Percentiles rank a stretch among this genome's conserved stretches.
Evolutionary conservation across 2,329 filamentous ascomycete genomes (phyloP).

Genomic region (Fonsecaea erecta): DNA sequence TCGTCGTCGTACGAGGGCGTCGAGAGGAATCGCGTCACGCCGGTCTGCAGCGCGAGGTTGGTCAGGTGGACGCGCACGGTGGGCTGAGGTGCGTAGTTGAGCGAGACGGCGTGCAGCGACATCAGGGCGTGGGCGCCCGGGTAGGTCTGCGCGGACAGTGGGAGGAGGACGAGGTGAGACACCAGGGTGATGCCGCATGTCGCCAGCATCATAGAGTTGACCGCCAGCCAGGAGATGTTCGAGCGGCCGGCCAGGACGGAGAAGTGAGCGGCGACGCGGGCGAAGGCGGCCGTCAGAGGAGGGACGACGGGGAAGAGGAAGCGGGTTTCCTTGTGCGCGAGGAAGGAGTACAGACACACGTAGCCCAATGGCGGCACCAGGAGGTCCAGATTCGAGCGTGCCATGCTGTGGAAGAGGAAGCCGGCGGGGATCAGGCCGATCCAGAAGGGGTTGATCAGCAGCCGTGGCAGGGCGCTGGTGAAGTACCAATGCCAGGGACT

Average conservation of each 20-base stretch:
- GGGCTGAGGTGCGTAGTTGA: conserved; percentile 36
- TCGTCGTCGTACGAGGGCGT: conserved; percentile 33
- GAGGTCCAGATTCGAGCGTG: conserved; percentile 59
- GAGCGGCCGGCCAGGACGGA: conserved; percentile 69
- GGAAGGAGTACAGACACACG: conserved; percentile 77
- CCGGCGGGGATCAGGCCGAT: conserved; percentile 48
- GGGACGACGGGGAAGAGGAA: conserved; percentile 92
- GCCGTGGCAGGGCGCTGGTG: conserved; percentile 74
- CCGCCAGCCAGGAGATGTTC: conserved; percentile 59
- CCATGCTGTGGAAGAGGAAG: not conserved
- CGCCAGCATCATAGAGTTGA: conserved; percentile 62
- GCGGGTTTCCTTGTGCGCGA: conserved; percentile 94
- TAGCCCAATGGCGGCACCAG: conserved; percentile 72
- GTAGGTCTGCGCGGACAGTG: conserved; percentile 87
- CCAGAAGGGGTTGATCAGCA: conserved; percentile 74
- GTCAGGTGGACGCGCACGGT: conserved; percentile 58
- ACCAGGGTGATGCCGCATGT: conserved; percentile 63
- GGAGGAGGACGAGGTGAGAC: conserved; percentile 72
- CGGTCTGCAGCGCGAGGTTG: conserved; percentile 67
- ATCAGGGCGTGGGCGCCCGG: conserved; percentile 81
- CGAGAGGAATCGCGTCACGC: conserved; percentile 65
- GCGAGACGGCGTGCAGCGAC: conserved; percentile 44
- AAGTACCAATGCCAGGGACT: conserved; percentile 89
- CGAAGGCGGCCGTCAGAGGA: conserved; percentile 75
- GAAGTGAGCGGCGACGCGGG: conserved; percentile 73